A percentile compares a stretch with the other conserved stretches of the same genome.
Evolutionary conservation across 192 early-diverging fungal species (phyloP).

Genomic region (Coemansia sp.): DNA sequence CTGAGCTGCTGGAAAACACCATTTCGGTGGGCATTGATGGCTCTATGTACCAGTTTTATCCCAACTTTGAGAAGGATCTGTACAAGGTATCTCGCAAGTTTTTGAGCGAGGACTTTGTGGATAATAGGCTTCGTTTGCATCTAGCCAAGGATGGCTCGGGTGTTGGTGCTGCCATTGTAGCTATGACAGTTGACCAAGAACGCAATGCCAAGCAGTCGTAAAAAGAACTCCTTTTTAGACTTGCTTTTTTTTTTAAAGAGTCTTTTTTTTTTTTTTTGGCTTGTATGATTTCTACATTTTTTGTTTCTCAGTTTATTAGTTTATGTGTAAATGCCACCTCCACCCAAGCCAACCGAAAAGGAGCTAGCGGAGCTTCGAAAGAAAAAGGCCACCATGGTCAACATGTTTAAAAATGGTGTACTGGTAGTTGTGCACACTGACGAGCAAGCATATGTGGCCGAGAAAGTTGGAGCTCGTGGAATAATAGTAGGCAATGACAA

Average conservation of each 20-base stretch:
- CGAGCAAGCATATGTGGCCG: constrained; percentile 2
- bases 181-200: constrained; percentile 43
- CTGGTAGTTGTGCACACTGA: constrained; percentile 3
- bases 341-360: too few relatives aligned
- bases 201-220: neutral
- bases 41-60: constrained; percentile 64
- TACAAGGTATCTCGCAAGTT: constrained; percentile 67
- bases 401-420: constrained; percentile 1
- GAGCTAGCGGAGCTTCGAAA: neutral
- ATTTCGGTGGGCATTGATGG: constrained; percentile 61
- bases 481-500: neutral
- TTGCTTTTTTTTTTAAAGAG: neutral
- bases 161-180: constrained; percentile 70
- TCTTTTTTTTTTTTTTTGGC: constrained; percentile 4
- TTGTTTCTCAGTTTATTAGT: too few relatives aligned
- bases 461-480: constrained; percentile 1
- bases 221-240: neutral
- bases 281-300: too few relatives aligned
- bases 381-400: constrained; percentile 4
- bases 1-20: constrained; percentile 24
- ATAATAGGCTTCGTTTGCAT: constrained; percentile 62
- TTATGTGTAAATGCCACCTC: too few relatives aligned
- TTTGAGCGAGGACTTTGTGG: constrained; percentile 60
- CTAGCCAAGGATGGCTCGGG: constrained; percentile 82
- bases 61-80: constrained; percentile 68